Base-by-base conservation (phyloP, 1,139 yeast genomes). In the Geotrichum histeridarum region DNA sequence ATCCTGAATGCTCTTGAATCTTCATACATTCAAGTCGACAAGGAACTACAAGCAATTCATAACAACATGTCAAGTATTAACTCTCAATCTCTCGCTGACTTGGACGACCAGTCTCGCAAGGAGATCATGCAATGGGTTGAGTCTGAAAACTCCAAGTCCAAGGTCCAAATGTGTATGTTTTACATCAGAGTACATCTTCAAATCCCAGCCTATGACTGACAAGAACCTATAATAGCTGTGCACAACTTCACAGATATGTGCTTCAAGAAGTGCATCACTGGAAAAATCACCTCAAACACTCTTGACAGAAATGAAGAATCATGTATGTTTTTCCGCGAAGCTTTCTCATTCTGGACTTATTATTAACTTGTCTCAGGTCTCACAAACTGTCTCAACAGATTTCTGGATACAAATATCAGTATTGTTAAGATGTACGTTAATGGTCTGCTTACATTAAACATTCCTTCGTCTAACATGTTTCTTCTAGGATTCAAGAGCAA, bases 181-280 rank as follows among this genome's bases (percentile, higher is more conserved):
- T 22, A 22, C 27, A 22, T 22, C 27, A 22, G 27, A 22, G 27
- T 3, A 3, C 27, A 5, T 22, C 27, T 3, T 3, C 27, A 22
- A 22, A 22, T 22, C 27, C 5, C 27, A 22, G 27, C 27, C 27
- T 22, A n/a, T n/a, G 27, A 22, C 27, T 22, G 27, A 22, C 27
- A 22, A 22, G n/a, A 22, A 22, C 27, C 27, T 30, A 22, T 8
- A 22, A 7, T 44, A 65, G 69, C 94, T 39, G 85, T 89, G 59
- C 95, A 89, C 69, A 81, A 78, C 67, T 89, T 88, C 76, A 89
- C 96, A 41, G 91, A 89, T 67, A 77, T 85, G 77, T 91, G 98
- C 70, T 91, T 89, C 77, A 86, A 85, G 70, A 86, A 87, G 73
- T 91, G 98, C 69, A 78, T 89, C 57, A 73, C 79, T 50, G 73